Base-by-base conservation (phyloP, 1,284 basidiomycete genomes). In the Pseudozyma sp. region DNA sequence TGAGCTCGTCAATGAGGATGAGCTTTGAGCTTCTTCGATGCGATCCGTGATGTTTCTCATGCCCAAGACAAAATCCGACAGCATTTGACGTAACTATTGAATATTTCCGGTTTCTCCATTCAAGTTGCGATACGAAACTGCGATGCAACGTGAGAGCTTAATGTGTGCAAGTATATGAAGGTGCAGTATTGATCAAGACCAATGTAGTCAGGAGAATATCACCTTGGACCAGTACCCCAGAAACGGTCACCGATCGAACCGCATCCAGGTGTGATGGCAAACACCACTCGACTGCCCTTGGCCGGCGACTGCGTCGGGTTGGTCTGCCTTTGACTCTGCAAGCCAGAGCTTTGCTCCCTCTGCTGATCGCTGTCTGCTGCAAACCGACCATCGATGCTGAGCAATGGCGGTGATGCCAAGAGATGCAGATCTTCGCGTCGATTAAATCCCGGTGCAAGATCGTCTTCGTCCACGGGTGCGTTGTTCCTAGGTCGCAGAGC, bases 231-330 rank as follows among this genome's bases (percentile, higher is more conserved):
- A 8, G 79, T 83, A 36, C 81, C 78, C 70, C 70, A 84, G 70
- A 80, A 84, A 0, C 82, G 76, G 59, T 84, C 82, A 16, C 82
- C 81, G 48, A 84, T 83, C 21, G 76, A 76, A 9, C 82, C 82
- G 43, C 75, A 76, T 14, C 81, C 81, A 1, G 82, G 81, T 5
- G 69, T 77, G 60, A 83, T 83, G 35, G 82, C 82, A 65, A 79
- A 84, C 13, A 78, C 79, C 19, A 78, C 73, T 14, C 80, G 74
- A 39, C 63, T 66, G 12, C 63, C 58, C 40, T 66, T 70, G 6
- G 63, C 62, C 49, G 47, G 45, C 10, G 44, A 19, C 16, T 45
- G 63, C 45, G 45, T 11, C 39, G 3, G 39, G 11, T 13, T 40
- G 21, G 10, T 21, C 9, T 25, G 45, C 45, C 25, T 31, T 31